Percentiles rank a stretch among this genome's conserved stretches.
These are phyloP conservation scores for Claviceps paspali DNA, from an alignment of 2,329 filamentous ascomycete species.

Conservation along the genomic window DNA sequence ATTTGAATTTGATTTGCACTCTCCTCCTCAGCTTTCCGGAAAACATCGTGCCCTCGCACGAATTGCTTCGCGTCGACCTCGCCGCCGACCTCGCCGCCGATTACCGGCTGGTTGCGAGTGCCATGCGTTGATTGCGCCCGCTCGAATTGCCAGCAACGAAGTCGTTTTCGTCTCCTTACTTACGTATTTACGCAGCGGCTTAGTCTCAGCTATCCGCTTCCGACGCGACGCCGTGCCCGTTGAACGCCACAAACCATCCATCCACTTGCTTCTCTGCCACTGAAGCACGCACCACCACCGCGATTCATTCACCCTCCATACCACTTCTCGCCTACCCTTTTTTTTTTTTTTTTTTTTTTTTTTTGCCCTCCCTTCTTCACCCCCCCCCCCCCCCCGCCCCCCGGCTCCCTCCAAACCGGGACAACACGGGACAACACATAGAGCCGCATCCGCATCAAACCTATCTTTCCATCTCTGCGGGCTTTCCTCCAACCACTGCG, in stretches of 20 bases:
- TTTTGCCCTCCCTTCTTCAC: background rate
- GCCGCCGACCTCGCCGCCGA: constrained; percentile 2
- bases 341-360: background rate
- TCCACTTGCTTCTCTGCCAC: too few species aligned
- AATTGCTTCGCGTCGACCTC: constrained; percentile 3
- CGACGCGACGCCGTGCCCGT: background rate
- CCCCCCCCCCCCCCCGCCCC: too few species aligned
- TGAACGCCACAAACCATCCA: constrained; percentile 1
- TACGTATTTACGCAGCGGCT: too few species aligned
- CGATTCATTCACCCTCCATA: too few species aligned
- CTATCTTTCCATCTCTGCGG: background rate
- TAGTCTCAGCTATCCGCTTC: background rate
- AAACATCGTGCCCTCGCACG: background rate
- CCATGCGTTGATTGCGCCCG: background rate
- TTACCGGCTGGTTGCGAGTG: constrained; percentile 1
- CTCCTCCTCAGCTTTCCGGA: background rate
- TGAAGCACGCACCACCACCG: too few species aligned
- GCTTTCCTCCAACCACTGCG: background rate
- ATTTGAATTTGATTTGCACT: background rate
- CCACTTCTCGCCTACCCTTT: background rate
- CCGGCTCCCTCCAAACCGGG: too few species aligned
- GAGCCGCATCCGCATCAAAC: too few species aligned
- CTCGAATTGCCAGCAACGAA: background rate
- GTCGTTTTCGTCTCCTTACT: background rate
- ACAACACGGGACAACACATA: too few species aligned